These are phyloP conservation scores for Citrus medica DNA, from an alignment of 345 rosid genomes.

Conservation along the genomic window DNA sequence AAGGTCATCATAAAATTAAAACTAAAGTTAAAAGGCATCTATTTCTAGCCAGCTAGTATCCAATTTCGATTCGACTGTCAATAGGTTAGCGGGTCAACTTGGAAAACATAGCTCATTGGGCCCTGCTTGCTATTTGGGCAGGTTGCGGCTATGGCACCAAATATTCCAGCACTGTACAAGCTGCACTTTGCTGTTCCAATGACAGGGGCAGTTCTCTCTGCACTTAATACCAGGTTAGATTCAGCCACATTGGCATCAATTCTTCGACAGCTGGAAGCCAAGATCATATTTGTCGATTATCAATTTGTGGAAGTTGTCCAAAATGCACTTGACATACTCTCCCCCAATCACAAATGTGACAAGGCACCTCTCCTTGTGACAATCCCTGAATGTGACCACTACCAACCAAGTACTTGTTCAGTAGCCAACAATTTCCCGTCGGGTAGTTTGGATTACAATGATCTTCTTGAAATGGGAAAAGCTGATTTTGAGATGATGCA, in stretches of 20 bases:
- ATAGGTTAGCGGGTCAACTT: not conserved
- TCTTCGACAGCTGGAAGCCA: constrained; percentile 29
- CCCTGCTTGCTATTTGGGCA: constrained; percentile 1
- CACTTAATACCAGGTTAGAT: constrained; percentile 40
- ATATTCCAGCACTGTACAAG: constrained; percentile 54
- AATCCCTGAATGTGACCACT: constrained; percentile 19
- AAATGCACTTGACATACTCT: constrained; percentile 21
- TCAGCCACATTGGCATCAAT: constrained; percentile 24
- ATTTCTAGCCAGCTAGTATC: not conserved
- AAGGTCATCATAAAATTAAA: too few relatives aligned
- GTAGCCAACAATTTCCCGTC: not conserved
- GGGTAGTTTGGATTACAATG: constrained; percentile 22
- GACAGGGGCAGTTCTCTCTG: constrained; percentile 50
- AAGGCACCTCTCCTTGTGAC: constrained; percentile 28
- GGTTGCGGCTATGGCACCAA: constrained; percentile 59
- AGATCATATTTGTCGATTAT: constrained; percentile 43
- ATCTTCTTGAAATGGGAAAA: constrained; percentile 26
- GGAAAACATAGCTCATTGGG: not conserved
- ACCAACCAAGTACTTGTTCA: not conserved
- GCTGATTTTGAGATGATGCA: constrained; percentile 25
- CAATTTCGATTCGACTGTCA: not conserved
- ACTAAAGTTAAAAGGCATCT: too few relatives aligned
- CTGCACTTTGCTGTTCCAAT: constrained; percentile 62
- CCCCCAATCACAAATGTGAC: not conserved
- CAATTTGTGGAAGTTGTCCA: constrained; percentile 18